These are phyloP conservation scores for Inga oerstediana DNA, from an alignment of 306 rosid species.

Conservation along the genomic window DNA sequence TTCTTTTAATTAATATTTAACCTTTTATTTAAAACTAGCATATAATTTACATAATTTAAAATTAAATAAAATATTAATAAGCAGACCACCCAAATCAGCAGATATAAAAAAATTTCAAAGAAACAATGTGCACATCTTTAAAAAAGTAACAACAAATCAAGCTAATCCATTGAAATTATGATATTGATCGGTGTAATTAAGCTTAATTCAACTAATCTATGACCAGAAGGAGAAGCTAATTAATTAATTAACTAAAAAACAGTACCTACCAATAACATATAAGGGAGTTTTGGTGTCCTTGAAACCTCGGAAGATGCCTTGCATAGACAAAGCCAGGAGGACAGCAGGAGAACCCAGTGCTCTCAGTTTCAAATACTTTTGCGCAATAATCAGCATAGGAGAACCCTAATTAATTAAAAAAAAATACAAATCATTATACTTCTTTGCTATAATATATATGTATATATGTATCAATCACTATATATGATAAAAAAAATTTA, in stretches of 20 bases:
- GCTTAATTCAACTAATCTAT: too few relatives aligned
- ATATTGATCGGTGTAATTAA: too few relatives aligned
- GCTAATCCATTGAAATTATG: too few relatives aligned
- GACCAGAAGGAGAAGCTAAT: background rate
- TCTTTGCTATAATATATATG: background rate
- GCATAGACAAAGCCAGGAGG: slow-evolving; percentile 96
- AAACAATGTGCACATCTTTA: too few relatives aligned
- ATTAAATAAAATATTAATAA: too few relatives aligned
- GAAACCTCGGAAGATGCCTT: slow-evolving; percentile 95
- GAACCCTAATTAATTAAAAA: slow-evolving; percentile 47
- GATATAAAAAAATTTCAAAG: too few relatives aligned
- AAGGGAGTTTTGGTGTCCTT: slow-evolving; percentile 96
- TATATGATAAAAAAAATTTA: too few relatives aligned
- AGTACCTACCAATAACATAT: slow-evolving; percentile 71
- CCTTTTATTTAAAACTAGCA: background rate
- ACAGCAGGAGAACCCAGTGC: slow-evolving; percentile 96
- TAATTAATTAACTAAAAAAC: background rate
- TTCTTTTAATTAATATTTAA: background rate
- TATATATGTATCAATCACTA: too few relatives aligned
- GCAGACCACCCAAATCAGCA: too few relatives aligned
- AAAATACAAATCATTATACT: background rate
- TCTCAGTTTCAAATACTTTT: slow-evolving; percentile 76
- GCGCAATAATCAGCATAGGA: slow-evolving; percentile 81
- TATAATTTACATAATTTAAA: too few relatives aligned
- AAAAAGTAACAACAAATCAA: too few relatives aligned